These are phyloP conservation scores for Aquilaria malaccensis DNA, from an alignment of 345 rosid genomes.

Conservation along the genomic window DNA sequence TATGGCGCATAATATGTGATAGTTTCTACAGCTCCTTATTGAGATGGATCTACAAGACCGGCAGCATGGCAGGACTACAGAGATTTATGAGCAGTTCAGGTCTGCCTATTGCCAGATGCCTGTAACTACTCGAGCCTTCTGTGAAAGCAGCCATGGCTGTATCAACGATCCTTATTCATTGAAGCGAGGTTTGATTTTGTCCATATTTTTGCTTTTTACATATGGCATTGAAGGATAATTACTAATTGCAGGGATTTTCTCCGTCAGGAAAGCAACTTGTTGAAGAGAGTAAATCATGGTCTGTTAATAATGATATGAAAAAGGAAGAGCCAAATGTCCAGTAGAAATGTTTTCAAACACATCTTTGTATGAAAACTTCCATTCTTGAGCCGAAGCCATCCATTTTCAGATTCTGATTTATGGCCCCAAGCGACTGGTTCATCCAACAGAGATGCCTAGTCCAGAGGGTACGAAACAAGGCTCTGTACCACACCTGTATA, in stretches of 20 bases:
- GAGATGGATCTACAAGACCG: conserved; percentile 85
- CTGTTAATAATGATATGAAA: conserved; percentile 1
- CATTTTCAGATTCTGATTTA: background rate
- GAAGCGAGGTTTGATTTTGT: conserved; percentile 26
- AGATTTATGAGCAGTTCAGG: conserved; percentile 34
- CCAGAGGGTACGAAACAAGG: background rate
- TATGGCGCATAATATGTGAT: conserved; percentile 11
- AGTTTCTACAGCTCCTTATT: conserved; percentile 45
- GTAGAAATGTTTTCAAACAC: background rate
- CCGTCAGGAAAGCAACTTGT: conserved; percentile 21
- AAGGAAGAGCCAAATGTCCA: background rate
- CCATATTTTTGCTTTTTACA: conserved; percentile 2
- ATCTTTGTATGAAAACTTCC: background rate
- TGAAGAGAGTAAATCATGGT: conserved; percentile 9
- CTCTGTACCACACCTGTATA: background rate
- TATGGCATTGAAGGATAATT: conserved; percentile 7
- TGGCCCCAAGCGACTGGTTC: background rate
- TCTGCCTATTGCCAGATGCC: conserved; percentile 69
- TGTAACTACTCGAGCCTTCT: conserved; percentile 18
- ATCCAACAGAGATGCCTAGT: background rate
- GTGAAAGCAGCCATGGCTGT: conserved; percentile 1
- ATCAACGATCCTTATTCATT: background rate
- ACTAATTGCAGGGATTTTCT: background rate
- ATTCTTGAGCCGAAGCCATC: too few species aligned
- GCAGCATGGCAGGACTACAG: conserved; percentile 44